These are phyloP conservation scores for Zasmidium cellare DNA, from an alignment of 2,329 filamentous ascomycete genomes.

Conservation along the genomic window DNA sequence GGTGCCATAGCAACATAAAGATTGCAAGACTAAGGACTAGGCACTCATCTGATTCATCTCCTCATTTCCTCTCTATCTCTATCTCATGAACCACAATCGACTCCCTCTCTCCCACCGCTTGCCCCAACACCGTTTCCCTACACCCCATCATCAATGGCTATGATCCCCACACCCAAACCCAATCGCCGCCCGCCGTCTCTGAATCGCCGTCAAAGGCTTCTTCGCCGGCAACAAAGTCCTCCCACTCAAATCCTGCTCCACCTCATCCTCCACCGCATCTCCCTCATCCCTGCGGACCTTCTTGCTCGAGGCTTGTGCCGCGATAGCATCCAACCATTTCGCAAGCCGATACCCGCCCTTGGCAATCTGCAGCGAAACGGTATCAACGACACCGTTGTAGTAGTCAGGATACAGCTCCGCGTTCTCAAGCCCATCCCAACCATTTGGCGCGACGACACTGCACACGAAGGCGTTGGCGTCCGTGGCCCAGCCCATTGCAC, in stretches of 20 bases:
- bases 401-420: slow-evolving; percentile 38
- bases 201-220: not conserved
- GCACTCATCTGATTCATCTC: too few species aligned
- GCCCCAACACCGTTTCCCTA: too few species aligned
- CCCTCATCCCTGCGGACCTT: slow-evolving; percentile 4
- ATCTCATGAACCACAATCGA: too few species aligned
- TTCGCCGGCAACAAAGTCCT: slow-evolving; percentile 1
- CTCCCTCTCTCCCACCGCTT: too few species aligned
- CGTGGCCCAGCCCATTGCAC: slow-evolving; percentile 43
- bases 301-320: slow-evolving; percentile 16
- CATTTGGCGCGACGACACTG: slow-evolving; percentile 42
- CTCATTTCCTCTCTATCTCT: too few species aligned
- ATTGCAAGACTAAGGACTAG: too few species aligned
- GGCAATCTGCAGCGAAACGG: slow-evolving; percentile 45
- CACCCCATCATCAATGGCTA: not conserved
- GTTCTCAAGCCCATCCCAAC: slow-evolving; percentile 36
- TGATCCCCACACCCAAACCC: slow-evolving; percentile 7
- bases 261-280: not conserved
- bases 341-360: slow-evolving; percentile 43
- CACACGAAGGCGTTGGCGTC: slow-evolving; percentile 48
- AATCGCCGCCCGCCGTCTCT: slow-evolving; percentile 12
- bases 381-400: slow-evolving; percentile 38
- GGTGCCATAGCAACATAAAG: too few species aligned
- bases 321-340: slow-evolving; percentile 38
- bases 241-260: not conserved